These are phyloP conservation scores for Bretschneidera sinensis DNA, from an alignment of 345 rosid species.

Conservation along the genomic window DNA sequence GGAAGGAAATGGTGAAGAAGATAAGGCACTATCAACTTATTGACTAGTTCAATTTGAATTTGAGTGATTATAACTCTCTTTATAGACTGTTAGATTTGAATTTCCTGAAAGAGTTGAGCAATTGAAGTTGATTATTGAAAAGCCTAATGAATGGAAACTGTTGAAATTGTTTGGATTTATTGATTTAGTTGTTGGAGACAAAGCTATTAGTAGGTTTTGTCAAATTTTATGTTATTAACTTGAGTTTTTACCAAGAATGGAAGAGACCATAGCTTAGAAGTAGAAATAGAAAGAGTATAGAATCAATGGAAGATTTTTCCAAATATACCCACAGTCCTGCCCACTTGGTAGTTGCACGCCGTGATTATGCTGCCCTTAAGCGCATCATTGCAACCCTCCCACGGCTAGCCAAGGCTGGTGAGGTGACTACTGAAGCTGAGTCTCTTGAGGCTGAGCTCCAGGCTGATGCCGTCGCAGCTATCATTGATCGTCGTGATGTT, in stretches of 20 bases:
- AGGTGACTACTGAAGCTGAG: slow-evolving; percentile 69
- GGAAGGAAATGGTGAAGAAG: slow-evolving; percentile 11
- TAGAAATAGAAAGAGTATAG: slow-evolving; percentile 5
- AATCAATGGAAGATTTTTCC: slow-evolving; percentile 66
- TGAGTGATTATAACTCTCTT: slow-evolving; percentile 15
- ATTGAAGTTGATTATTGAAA: slow-evolving; percentile 13
- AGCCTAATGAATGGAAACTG: slow-evolving; percentile 14
- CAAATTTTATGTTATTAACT: background rate
- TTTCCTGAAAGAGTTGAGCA: background rate
- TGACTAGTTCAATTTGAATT: slow-evolving; percentile 15
- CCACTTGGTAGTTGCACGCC: slow-evolving; percentile 73
- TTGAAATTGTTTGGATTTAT: slow-evolving; percentile 5
- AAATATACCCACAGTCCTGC: slow-evolving; percentile 85
- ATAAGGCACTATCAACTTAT: slow-evolving; percentile 9
- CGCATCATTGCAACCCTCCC: slow-evolving; percentile 61
- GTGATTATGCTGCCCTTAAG: slow-evolving; percentile 66
- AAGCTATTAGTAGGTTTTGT: background rate
- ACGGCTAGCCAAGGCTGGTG: slow-evolving; percentile 72
- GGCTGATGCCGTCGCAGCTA: slow-evolving; percentile 74
- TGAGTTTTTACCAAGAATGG: slow-evolving; percentile 21
- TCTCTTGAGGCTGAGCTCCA: slow-evolving; percentile 65
- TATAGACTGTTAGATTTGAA: slow-evolving; percentile 13
- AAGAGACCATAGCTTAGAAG: slow-evolving; percentile 21
- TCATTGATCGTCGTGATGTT: slow-evolving; percentile 86
- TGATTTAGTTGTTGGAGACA: slow-evolving; percentile 15